Percentiles rank a stretch among this genome's conserved stretches.
These are phyloP conservation scores for Poa pratensis DNA, from an alignment of 176 grass and related monocot genomes.

Conservation along the genomic window DNA sequence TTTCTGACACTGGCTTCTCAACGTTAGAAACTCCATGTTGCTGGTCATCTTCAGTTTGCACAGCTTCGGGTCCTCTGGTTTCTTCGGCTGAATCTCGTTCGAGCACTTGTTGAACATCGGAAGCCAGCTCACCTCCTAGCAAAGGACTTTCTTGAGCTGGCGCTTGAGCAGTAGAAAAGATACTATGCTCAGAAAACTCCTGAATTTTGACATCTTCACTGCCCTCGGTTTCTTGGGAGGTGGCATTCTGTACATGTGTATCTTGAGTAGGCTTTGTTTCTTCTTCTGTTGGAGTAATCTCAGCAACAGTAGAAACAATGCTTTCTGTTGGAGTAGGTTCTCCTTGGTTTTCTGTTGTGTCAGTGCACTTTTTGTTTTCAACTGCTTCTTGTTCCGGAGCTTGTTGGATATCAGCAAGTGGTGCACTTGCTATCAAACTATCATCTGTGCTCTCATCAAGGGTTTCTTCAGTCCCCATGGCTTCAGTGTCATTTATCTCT, in stretches of 20 bases:
- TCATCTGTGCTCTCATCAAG: constrained; percentile 24
- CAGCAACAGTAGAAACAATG: constrained; percentile 25
- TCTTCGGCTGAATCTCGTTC: constrained; percentile 37
- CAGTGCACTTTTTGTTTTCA: constrained; percentile 20
- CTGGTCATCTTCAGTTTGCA: constrained; percentile 28
- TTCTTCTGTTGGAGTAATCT: constrained; percentile 36
- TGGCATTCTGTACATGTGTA: constrained; percentile 26
- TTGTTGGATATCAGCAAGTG: constrained; percentile 28
- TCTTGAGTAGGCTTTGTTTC: constrained; percentile 4
- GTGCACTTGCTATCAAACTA: constrained; percentile 28
- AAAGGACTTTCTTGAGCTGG: too few species aligned
- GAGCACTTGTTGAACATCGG: constrained; percentile 31
- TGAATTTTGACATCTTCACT: too few species aligned
- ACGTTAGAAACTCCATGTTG: constrained; percentile 32
- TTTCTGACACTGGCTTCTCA: constrained; percentile 30
- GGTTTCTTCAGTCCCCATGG: constrained; percentile 34
- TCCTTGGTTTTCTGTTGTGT: constrained; percentile 32
- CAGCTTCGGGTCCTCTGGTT: constrained; percentile 20
- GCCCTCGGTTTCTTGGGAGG: too few species aligned
- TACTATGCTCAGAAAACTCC: too few species aligned
- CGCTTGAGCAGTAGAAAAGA: too few species aligned
- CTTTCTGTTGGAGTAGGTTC: constrained; percentile 20
- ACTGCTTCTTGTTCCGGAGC: constrained; percentile 26
- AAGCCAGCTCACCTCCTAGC: neutral
- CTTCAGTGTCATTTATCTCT: constrained; percentile 23